Conservation (phyloP, 2,329 filamentous ascomycete genomes). For the Ceratocystis cacaofunesta region DNA sequence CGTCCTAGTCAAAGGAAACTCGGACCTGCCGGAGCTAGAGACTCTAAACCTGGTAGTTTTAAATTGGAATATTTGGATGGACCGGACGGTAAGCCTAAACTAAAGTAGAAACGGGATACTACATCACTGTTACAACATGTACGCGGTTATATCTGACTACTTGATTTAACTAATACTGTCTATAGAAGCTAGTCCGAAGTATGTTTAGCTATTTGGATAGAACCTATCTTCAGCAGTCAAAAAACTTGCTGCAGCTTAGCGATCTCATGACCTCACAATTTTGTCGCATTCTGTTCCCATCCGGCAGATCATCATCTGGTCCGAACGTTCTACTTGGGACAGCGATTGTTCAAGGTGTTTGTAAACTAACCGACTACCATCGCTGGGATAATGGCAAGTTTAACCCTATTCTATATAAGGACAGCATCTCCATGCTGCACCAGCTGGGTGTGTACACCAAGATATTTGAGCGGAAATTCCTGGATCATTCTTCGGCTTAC, state of each 20-base stretch:
- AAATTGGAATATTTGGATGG: constrained; percentile 63
- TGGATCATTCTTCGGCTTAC: constrained; percentile 52
- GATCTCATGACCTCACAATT: constrained; percentile 71
- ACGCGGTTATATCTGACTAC: background rate
- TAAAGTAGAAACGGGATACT: background rate
- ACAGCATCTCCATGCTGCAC: constrained; percentile 69
- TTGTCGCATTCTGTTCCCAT: constrained; percentile 40
- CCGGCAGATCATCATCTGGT: constrained; percentile 12
- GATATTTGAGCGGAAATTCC: constrained; percentile 63
- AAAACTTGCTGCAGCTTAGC: constrained; percentile 56
- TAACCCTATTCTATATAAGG: constrained; percentile 51
- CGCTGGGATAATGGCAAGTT: constrained; percentile 43
- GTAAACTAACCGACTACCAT: constrained; percentile 59
- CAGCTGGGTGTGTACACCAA: constrained; percentile 68
- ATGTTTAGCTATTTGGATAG: constrained; percentile 92
- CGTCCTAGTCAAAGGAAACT: constrained; percentile 35
- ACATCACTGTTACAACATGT: too few species aligned
- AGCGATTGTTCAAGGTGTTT: constrained; percentile 40
- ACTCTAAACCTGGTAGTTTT: constrained; percentile 41
- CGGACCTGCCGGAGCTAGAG: constrained; percentile 40
- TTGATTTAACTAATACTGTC: constrained; percentile 8
- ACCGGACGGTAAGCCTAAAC: constrained; percentile 14
- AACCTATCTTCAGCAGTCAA: constrained; percentile 65
- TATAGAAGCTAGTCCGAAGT: constrained; percentile 59
- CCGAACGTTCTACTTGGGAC: constrained; percentile 18